Evolutionary conservation across 495 filamentous ascomycete genomes (phyloP), one percentile per base, ranked within the genome.

Genomic region (Neurospora tetrasperma): DNA sequence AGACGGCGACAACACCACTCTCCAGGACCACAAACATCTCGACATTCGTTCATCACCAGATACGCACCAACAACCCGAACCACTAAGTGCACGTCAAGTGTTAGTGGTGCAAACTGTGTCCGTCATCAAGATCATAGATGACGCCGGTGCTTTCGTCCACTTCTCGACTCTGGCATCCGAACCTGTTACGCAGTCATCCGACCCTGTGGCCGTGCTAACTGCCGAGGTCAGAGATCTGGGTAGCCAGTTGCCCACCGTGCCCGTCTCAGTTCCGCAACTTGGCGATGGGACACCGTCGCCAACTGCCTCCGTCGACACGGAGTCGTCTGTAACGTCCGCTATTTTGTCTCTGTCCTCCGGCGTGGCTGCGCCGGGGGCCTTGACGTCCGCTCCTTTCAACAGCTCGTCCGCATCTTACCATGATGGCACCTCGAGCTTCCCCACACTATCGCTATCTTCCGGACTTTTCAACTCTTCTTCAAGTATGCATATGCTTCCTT

Each of bases 331-430:
- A 12, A 46, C 73, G 38, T 70, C 74, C 42, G 12, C 74, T 38
- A 54, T 69, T 23, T 35, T 73, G 73, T 76, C 79, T 43, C 39
- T 72, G 73, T 62, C 72, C 70, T 71, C 74, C 16, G 69, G 70
- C 71, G 54, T 62, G 12, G 27, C 54, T 66, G 54, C 54, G 54
- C 40, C 69, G 54, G 78, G 73, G 72, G 72, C 77, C 14, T 76
- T 85, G 80, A 84, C 86, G 76, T 85, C 85, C 85, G 72, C 83
- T 86, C 84, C 79, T 85, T 87, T 79, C 54, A 80, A 78, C 76
- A 80, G 74, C 78, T 73, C 82, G 72, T 77, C 83, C 40, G 77
- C 4, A 66, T 66, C 54, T 4, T 9, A 66, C 54, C 6, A 38
- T 35, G 54, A 66, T 35, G 54, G 14, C 27, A 6, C 54, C 54